Evolutionary conservation across 768 basidiomycete genomes (phyloP).

Genomic region (Lanmaoa pseudosensibilis): DNA sequence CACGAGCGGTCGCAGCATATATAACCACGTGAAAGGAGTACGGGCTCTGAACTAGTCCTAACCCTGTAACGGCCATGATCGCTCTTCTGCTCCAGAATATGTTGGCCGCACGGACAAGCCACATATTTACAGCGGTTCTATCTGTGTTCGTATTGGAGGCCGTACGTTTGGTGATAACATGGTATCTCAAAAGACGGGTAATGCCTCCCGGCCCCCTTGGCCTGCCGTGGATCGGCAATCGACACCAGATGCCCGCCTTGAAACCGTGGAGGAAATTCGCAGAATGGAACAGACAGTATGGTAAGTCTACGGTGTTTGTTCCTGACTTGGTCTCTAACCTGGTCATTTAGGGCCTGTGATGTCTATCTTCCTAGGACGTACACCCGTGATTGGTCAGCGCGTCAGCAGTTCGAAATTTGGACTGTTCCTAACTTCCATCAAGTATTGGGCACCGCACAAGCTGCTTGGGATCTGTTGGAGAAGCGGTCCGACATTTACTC

Average conservation of each 20-base stretch:
- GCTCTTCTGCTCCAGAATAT: neutral
- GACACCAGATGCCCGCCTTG: too few relatives aligned
- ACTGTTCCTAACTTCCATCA: neutral
- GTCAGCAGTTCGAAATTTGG: neutral
- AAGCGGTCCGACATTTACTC: neutral
- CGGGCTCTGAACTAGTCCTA: too few relatives aligned
- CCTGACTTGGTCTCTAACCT: neutral
- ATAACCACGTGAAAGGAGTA: too few relatives aligned
- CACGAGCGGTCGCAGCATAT: too few relatives aligned
- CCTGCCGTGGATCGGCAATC: too few relatives aligned
- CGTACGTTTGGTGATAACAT: neutral
- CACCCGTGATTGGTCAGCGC: too few relatives aligned
- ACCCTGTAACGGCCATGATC: neutral
- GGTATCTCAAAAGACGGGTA: neutral
- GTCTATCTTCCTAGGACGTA: neutral
- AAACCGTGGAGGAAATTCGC: too few relatives aligned
- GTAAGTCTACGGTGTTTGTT: neutral
- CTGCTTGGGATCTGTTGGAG: neutral
- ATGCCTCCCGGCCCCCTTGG: neutral
- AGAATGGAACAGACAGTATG: neutral
- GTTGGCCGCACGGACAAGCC: neutral
- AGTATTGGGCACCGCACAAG: neutral
- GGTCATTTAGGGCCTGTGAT: neutral
- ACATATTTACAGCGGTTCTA: neutral
- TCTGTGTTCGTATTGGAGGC: neutral